A percentile compares a stretch with the other conserved stretches of the same genome.
Evolutionary conservation across 805 yeast genomes (phyloP).

Genomic region (Metschnikowia cerradonensis): DNA sequence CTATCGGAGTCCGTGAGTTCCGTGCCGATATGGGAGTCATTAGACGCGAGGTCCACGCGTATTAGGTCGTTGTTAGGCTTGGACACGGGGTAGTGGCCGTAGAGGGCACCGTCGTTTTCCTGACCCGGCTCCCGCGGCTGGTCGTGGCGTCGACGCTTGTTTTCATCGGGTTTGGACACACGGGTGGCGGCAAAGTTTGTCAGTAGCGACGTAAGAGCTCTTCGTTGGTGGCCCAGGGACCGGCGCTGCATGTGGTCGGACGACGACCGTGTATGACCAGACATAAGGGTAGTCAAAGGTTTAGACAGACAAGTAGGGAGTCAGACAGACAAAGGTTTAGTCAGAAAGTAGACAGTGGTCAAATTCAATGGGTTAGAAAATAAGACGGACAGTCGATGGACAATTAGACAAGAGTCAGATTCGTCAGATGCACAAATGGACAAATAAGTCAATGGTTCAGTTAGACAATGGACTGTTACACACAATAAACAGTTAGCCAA

Average conservation of each 20-base stretch:
- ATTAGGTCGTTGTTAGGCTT: conserved; percentile 15
- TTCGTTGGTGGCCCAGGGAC: conserved; percentile 12
- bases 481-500: no score
- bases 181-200: conserved; percentile 18
- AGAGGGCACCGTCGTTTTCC: conserved; percentile 11
- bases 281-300: neutral
- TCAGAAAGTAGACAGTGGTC: no score
- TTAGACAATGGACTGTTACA: no score
- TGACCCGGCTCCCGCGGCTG: conserved; percentile 15
- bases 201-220: conserved; percentile 15
- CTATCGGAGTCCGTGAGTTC: conserved; percentile 15
- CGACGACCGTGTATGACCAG: conserved; percentile 15
- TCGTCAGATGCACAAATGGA: no score
- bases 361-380: no score
- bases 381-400: no score
- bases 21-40: conserved; percentile 5
- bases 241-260: conserved; percentile 13
- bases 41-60: conserved; percentile 17
- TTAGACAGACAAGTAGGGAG: no score
- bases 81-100: conserved; percentile 7
- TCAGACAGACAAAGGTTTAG: no score
- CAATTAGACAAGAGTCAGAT: no score
- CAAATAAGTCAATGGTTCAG: no score
- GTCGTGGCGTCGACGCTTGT: conserved; percentile 16
- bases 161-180: conserved; percentile 17